phyloP scores from a whole-genome alignment of 768 basidiomycete species.

The Podaxis sp. region DNA sequence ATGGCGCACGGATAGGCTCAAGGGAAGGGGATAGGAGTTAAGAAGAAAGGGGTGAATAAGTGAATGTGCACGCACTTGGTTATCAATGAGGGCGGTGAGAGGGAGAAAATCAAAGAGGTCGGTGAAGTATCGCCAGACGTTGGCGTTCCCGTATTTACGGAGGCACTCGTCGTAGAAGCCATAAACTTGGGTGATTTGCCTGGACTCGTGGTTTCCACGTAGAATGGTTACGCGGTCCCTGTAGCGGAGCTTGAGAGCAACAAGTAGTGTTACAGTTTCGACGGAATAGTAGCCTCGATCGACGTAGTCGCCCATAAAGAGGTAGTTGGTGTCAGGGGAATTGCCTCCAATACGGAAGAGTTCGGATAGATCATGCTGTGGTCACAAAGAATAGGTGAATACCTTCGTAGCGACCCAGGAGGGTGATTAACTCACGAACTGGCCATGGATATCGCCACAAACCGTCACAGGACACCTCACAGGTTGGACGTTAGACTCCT shows the following conservation, averaged over 20 bases:
- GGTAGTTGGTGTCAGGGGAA: slow-evolving; percentile 98
- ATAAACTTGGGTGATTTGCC: slow-evolving; percentile 99
- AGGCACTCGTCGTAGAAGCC: slow-evolving; percentile 99
- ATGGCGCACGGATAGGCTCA: not conserved
- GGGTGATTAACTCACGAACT: slow-evolving; percentile 78
- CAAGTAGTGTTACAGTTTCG: slow-evolving; percentile 96
- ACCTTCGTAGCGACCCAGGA: slow-evolving; percentile 6
- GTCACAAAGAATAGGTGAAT: slow-evolving; percentile 1
- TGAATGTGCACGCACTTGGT: slow-evolving; percentile 75
- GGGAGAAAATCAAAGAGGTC: slow-evolving; percentile 98
- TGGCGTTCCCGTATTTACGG: slow-evolving; percentile 99
- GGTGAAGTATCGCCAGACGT: slow-evolving; percentile 99
- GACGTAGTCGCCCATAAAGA: slow-evolving; percentile 99
- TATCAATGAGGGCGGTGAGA: slow-evolving; percentile 96
- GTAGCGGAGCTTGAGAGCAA: slow-evolving; percentile 96
- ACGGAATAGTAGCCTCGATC: slow-evolving; percentile 99
- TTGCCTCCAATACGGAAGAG: slow-evolving; percentile 98
- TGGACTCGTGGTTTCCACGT: slow-evolving; percentile 97
- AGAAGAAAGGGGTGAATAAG: slow-evolving; percentile 7
- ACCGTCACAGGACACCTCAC: slow-evolving; percentile 99
- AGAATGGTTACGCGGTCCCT: slow-evolving; percentile 97
- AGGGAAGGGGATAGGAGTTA: slow-evolving; percentile 5
- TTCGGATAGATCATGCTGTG: slow-evolving; percentile 97
- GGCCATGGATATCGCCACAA: slow-evolving; percentile 99
- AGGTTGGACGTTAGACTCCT: slow-evolving; percentile 98